phyloP scores from a whole-genome alignment of 2,329 filamentous ascomycete species.

The Alternaria sp. region DNA sequence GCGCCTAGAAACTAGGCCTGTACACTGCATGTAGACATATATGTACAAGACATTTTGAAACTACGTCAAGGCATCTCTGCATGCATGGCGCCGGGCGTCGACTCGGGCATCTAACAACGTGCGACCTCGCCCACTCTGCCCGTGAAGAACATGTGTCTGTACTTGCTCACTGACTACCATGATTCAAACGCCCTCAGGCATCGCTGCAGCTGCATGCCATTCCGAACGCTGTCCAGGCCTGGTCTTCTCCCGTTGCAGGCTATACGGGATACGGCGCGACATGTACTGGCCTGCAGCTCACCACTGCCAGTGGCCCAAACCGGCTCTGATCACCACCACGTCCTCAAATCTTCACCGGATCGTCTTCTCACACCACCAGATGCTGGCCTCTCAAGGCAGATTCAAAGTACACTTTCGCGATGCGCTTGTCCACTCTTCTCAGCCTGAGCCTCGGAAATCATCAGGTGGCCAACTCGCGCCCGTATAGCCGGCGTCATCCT shows the following conservation, averaged over 20 bases:
- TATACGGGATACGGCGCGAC: neutral
- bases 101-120: neutral
- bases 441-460: slow-evolving; percentile 19
- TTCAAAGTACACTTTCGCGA: neutral
- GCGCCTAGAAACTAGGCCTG: slow-evolving; percentile 1
- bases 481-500: slow-evolving; percentile 22
- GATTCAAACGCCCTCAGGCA: neutral
- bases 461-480: slow-evolving; percentile 24
- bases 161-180: neutral
- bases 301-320: neutral
- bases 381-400: slow-evolving; percentile 13
- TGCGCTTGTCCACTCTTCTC: slow-evolving; percentile 6
- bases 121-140: neutral
- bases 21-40: slow-evolving; percentile 27
- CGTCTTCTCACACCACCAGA: neutral
- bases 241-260: neutral
- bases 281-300: neutral
- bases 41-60: slow-evolving; percentile 22
- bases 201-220: neutral
- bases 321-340: neutral
- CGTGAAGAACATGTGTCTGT: neutral
- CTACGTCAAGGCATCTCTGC: neutral
- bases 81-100: neutral
- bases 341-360: slow-evolving; percentile 16
- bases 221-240: neutral